phyloP scores from a whole-genome alignment of 148 eudicot genomes.

The Vaccinium darrowii region DNA sequence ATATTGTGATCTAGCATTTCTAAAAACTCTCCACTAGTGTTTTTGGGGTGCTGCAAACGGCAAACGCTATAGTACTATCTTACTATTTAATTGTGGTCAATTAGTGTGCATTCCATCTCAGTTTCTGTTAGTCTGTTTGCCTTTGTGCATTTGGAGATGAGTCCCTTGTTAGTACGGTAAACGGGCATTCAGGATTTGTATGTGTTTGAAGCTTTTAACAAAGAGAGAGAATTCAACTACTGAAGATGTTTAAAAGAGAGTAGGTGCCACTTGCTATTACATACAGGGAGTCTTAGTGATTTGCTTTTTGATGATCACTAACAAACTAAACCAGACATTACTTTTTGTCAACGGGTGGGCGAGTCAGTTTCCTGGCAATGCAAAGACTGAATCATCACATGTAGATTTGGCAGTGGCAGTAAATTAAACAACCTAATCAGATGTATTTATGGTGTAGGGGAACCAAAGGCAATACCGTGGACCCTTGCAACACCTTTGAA shows the following conservation, averaged over 20 bases:
- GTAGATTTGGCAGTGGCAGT: background rate
- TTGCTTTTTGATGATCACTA: background rate
- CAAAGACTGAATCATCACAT: background rate
- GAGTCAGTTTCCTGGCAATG: background rate
- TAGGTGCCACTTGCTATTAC: background rate
- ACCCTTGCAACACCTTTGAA: conserved; percentile 74
- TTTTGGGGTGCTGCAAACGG: background rate
- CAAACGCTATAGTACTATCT: background rate
- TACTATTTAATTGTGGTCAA: background rate
- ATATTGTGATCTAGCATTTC: background rate
- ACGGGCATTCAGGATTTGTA: background rate
- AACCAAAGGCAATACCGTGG: conserved; percentile 99
- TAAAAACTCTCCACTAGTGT: background rate
- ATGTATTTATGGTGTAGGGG: conserved; percentile 48
- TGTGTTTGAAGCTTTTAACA: background rate
- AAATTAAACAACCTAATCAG: conserved; percentile 11
- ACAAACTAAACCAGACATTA: background rate
- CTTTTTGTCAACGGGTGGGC: background rate
- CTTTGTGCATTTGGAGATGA: background rate
- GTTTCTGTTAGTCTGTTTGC: background rate
- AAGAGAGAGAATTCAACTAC: background rate
- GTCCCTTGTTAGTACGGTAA: background rate
- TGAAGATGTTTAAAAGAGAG: too few species aligned
- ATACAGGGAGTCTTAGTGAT: background rate
- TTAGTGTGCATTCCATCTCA: background rate